These are phyloP conservation scores for Xylogone sp. DNA, from an alignment of 2,329 filamentous ascomycete species.

Conservation along the genomic window DNA sequence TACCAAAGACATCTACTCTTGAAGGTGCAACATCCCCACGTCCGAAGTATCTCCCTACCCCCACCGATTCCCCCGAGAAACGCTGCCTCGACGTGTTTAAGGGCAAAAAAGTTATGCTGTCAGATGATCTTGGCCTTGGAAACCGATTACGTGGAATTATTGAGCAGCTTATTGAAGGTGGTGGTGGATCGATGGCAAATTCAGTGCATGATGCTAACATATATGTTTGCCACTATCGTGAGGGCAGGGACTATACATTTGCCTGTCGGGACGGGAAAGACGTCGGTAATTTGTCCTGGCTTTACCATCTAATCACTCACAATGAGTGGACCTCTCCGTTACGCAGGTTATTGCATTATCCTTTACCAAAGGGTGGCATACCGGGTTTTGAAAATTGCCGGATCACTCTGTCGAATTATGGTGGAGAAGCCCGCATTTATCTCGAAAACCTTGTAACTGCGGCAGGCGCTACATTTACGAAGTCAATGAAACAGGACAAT, in stretches of 20 bases:
- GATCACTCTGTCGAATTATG: conserved; percentile 95
- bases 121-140: conserved; percentile 68
- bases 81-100: conserved; percentile 70
- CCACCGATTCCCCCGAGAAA: conserved; percentile 38
- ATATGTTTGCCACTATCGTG: conserved; percentile 83
- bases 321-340: conserved; percentile 87
- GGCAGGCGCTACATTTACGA: conserved; percentile 84
- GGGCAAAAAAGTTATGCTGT: conserved; percentile 73
- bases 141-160: conserved; percentile 64
- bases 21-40: conserved; percentile 61
- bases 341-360: conserved; percentile 83
- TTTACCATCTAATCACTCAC: conserved; percentile 86
- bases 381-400: conserved; percentile 71
- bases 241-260: conserved; percentile 71
- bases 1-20: conserved; percentile 57
- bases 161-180: conserved; percentile 63
- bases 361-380: conserved; percentile 71
- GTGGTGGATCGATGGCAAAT: conserved; percentile 66
- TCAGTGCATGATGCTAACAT: conserved; percentile 70
- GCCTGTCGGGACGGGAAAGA: conserved; percentile 76
- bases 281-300: conserved; percentile 89
- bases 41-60: conserved; percentile 33
- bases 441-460: conserved; percentile 87
- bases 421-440: conserved; percentile 88
- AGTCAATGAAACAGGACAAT: conserved; percentile 92